phyloP scores from a whole-genome alignment of 2,329 filamentous ascomycete species.

The Ophiostoma sp. region DNA sequence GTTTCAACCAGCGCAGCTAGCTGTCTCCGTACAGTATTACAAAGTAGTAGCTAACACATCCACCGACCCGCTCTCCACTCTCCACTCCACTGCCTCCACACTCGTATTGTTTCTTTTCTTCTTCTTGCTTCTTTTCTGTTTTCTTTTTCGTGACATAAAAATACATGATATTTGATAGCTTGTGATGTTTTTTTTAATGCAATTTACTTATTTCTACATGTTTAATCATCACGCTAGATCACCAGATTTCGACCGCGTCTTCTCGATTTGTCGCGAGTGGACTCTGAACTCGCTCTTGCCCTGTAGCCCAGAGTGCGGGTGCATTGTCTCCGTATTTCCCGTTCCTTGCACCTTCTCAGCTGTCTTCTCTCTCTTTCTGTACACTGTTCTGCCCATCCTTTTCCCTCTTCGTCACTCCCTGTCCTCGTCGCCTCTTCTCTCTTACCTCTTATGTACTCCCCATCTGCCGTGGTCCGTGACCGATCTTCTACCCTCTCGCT shows the following conservation, averaged over 20 bases:
- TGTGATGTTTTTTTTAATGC: neutral
- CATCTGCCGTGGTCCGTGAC: conserved; percentile 8
- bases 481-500: neutral
- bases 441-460: neutral
- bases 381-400: neutral
- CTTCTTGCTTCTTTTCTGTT: neutral
- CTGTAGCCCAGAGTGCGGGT: neutral
- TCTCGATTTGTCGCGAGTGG: neutral
- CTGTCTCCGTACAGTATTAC: no score
- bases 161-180: neutral
- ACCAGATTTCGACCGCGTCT: conserved; percentile 8
- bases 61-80: neutral
- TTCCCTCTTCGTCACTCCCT: neutral
- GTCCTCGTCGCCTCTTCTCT: neutral
- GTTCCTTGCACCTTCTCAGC: neutral
- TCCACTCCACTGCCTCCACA: neutral
- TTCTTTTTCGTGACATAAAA: neutral
- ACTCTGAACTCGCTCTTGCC: neutral
- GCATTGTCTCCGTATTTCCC: neutral
- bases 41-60: neutral
- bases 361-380: neutral
- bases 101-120: neutral
- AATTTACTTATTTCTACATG: neutral
- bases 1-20: neutral
- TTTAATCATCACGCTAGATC: conserved; percentile 10